phyloP scores from a whole-genome alignment of 2,329 filamentous ascomycete species.

The Penicillium sumatraense region DNA sequence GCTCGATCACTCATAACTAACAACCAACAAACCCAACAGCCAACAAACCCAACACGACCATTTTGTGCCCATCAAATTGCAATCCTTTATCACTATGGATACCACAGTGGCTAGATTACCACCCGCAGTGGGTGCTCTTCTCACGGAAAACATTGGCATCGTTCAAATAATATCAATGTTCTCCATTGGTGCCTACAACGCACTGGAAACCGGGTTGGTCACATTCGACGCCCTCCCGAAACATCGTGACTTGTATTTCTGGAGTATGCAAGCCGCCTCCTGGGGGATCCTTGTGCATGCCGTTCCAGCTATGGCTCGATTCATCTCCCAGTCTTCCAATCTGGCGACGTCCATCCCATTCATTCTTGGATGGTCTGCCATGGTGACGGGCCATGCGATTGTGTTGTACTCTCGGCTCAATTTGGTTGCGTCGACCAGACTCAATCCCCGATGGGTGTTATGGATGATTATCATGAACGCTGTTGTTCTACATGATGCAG shows the following conservation, averaged over 20 bases:
- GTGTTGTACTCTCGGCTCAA: background rate
- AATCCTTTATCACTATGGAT: slow-evolving; percentile 6
- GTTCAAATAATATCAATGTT: slow-evolving; percentile 10
- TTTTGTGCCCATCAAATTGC: background rate
- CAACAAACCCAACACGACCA: background rate
- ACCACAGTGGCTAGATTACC: slow-evolving; percentile 3
- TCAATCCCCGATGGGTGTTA: background rate
- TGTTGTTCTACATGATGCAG: background rate
- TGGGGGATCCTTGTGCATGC: slow-evolving; percentile 40
- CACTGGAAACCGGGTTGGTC: slow-evolving; percentile 47
- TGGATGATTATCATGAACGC: slow-evolving; percentile 6
- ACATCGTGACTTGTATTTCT: slow-evolving; percentile 52
- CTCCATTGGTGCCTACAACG: slow-evolving; percentile 40
- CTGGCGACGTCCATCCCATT: background rate
- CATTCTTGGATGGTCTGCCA: background rate
- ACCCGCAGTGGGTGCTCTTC: background rate
- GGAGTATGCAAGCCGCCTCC: slow-evolving; percentile 46
- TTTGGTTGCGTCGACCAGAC: background rate
- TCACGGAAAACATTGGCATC: background rate
- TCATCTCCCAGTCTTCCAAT: background rate
- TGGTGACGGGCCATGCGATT: background rate
- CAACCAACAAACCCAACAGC: background rate
- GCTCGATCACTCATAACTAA: background rate
- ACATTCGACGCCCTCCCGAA: slow-evolving; percentile 49
- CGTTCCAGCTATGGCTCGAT: slow-evolving; percentile 28